A percentile compares a stretch with the other conserved stretches of the same genome.
phyloP scores from a whole-genome alignment of 352 stramenopile species.

The Phytophthora cryptogea region DNA sequence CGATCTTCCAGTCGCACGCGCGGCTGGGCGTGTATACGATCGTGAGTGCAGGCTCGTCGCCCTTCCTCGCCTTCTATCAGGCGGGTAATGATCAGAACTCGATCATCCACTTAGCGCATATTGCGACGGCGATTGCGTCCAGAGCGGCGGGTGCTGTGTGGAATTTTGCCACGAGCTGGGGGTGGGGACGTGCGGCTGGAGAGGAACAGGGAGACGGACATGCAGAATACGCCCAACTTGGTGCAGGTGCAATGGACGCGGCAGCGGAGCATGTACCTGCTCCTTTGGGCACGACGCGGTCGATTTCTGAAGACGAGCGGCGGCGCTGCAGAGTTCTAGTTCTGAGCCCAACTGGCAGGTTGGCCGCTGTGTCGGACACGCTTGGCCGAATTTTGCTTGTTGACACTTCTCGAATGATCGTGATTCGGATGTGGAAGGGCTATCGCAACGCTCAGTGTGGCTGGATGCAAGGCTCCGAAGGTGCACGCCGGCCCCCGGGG shows the following conservation, averaged over 20 bases:
- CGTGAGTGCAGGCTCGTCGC: constrained; percentile 63
- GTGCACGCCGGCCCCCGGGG: constrained; percentile 43
- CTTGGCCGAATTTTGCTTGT: constrained; percentile 77
- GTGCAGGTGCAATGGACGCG: constrained; percentile 42
- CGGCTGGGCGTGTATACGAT: constrained; percentile 76
- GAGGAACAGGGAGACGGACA: constrained; percentile 19
- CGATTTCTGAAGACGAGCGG: constrained; percentile 62
- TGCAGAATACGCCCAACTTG: constrained; percentile 33
- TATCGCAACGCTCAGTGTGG: constrained; percentile 83
- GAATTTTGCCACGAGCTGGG: constrained; percentile 86
- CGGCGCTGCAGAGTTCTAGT: constrained; percentile 65
- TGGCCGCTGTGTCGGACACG: constrained; percentile 77
- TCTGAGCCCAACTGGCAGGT: constrained; percentile 67
- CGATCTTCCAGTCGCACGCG: constrained; percentile 84
- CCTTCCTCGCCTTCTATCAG: constrained; percentile 84
- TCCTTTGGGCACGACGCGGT: constrained; percentile 52
- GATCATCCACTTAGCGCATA: constrained; percentile 86
- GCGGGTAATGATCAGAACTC: constrained; percentile 86
- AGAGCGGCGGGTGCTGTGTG: constrained; percentile 76
- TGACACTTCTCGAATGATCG: constrained; percentile 78
- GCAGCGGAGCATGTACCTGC: constrained; percentile 77
- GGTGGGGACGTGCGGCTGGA: constrained; percentile 36
- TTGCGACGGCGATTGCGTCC: constrained; percentile 80
- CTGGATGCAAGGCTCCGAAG: constrained; percentile 81
- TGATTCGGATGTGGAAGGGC: constrained; percentile 89